Evolutionary conservation across 768 basidiomycete genomes (phyloP), one percentile per base, ranked within the genome.

Genomic region (Pisolithus albus): DNA sequence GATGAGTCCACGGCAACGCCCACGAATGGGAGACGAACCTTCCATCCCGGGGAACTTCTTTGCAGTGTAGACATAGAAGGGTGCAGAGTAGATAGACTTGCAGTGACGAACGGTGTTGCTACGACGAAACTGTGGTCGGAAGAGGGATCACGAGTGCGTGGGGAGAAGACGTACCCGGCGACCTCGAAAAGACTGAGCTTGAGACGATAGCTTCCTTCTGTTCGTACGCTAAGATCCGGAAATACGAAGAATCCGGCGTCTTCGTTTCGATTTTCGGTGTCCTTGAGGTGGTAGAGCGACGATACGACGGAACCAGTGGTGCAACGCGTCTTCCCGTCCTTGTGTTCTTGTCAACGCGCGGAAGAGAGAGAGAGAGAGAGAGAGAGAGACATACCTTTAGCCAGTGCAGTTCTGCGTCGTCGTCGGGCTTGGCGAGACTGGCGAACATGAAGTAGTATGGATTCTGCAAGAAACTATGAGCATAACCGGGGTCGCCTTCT

Each of bases 41-140:
- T 92, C 89, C 89, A 94, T 94, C 23, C 93, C 92, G 0, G 93
- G 92, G 64, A 95, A 96, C 69, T 93, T 92, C 77, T 96, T 96
- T 15, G 92, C 90, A 0, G 92, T 92, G 66, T 92, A 96, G 10
- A 96, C 94, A 56, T 93, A 92, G 69, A 97, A 97, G 0, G 88
- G 82, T 1, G 84, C 80, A 0, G 91, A 92, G 68, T 85, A 88
- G 52, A 92, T 91, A 0, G 86, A 87, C 62, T 89, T 90, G 72
- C 92, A 94, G 64, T 93, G 92, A 39, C 84, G 84, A 36, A 95
- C 91, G 53, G 85, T 86, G 59, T 85, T 84, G 13, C 88, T 90
- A 39, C 47, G 24, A 28, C 37, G 16, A 38, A 46, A 57, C 11
- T 13, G 11, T 15, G 53, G 24, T 26, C 39, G 34, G 43, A 49